A percentile compares a stretch with the other conserved stretches of the same genome.
These are phyloP conservation scores for Rhizopogon vesiculosus DNA, from an alignment of 768 basidiomycete genomes.

Conservation along the genomic window DNA sequence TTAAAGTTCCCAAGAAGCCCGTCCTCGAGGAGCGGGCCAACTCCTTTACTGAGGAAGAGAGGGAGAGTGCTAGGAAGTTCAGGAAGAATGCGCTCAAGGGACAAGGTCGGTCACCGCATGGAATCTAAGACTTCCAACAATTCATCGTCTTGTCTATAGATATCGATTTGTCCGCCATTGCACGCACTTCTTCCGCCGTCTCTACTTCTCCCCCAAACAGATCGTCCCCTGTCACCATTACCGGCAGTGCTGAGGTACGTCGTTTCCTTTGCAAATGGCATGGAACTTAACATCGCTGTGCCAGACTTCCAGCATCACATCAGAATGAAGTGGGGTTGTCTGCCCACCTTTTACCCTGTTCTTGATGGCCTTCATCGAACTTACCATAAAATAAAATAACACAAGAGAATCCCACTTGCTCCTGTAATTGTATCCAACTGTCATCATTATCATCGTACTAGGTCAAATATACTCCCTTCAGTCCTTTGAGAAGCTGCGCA, in stretches of 20 bases:
- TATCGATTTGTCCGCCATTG: slow-evolving; percentile 73
- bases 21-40: slow-evolving; percentile 33
- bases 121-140: neutral
- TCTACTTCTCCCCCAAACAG: slow-evolving; percentile 43
- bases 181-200: slow-evolving; percentile 74
- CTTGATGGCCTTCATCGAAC: neutral
- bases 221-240: neutral
- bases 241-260: slow-evolving; percentile 17
- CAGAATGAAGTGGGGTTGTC: neutral
- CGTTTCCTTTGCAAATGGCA: neutral
- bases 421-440: neutral
- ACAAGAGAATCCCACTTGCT: neutral
- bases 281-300: neutral
- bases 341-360: neutral
- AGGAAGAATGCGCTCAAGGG: slow-evolving; percentile 71
- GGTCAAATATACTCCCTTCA: neutral
- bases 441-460: neutral
- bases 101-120: slow-evolving; percentile 32
- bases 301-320: slow-evolving; percentile 2
- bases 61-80: slow-evolving; percentile 57
- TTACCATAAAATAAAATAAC: neutral
- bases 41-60: slow-evolving; percentile 58
- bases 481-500: neutral
- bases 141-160: slow-evolving; percentile 8
- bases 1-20: slow-evolving; percentile 20